Base-by-base conservation (phyloP, 2,329 filamentous ascomycete genomes). In the Colletotrichum somersetense region DNA sequence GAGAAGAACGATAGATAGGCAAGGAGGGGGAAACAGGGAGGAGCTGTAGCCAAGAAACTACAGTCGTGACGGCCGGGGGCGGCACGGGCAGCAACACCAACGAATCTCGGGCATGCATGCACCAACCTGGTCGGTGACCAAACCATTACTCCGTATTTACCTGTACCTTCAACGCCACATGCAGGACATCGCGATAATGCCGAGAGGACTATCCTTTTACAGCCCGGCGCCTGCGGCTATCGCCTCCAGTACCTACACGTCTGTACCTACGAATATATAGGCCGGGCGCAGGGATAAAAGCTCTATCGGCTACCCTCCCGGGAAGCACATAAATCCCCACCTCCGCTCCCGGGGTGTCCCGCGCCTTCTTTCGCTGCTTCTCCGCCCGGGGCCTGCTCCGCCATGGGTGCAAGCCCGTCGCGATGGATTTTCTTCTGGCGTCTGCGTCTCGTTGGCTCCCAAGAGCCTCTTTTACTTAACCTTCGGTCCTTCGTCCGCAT, bases 1-100 rank as follows among this genome's bases (percentile, higher is more conserved):
- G 42, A 46, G 56, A 59, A 72, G 53, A n/a, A 46, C 35, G 26
- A 26, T 26, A 26, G 14, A 23, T n/a, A 30, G 62, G 50, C 53
- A 50, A 26, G 48, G 40, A 70, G 66, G 53, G 42, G 62, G 26
- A 26, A 46, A 33, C 53, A 38, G n/a, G 12, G 53, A 50, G 61
- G 33, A 55, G 55, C 44, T 23, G 44, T 40, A 48, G 56, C 56
- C 63, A 64, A 64, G 59, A 52, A 69, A 55, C 69, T 6, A 26
- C 26, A 67, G 70, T 38, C 59, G 55, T 72, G 65, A 67, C 67
- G 56, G 46, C 62, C 66, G 50, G 67, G 56, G 50, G 42, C 50
- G 62, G 56, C 42, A 42, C 50, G 56, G 62, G 50, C 42, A 57
- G 40, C 67, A 52, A 53, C 67, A 71, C 62, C 48, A 38, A 46